These are phyloP conservation scores for Carex littledalei DNA, from an alignment of 176 grass and related monocot species.

Conservation along the genomic window DNA sequence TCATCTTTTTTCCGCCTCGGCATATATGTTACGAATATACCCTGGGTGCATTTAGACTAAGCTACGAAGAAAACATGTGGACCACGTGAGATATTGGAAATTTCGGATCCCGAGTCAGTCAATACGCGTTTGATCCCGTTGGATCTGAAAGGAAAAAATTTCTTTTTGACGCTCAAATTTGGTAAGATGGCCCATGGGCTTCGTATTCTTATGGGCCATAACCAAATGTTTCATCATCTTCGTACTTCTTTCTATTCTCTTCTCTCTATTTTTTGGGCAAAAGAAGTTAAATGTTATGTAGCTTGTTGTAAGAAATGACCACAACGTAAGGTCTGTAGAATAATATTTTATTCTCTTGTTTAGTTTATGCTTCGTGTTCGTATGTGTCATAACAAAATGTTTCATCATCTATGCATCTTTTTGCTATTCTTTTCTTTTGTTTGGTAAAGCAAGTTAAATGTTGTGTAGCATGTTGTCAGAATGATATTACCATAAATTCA, in stretches of 20 bases:
- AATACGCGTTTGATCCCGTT: background rate
- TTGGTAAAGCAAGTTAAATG: too few species aligned
- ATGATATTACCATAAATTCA: too few species aligned
- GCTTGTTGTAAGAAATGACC: too few species aligned
- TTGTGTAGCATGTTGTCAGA: too few species aligned
- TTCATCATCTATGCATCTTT: background rate
- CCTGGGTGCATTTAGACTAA: background rate
- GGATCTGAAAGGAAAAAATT: background rate
- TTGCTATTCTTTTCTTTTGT: too few species aligned
- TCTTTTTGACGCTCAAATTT: background rate
- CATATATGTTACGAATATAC: background rate
- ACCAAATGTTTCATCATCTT: background rate
- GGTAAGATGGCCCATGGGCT: background rate
- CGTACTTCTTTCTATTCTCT: background rate
- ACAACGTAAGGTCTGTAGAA: too few species aligned
- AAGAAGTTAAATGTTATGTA: too few species aligned
- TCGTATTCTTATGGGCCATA: background rate
- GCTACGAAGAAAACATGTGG: background rate
- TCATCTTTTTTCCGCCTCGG: too few species aligned
- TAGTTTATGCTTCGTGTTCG: background rate
- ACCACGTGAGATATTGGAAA: slow-evolving; percentile 2
- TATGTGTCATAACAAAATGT: background rate
- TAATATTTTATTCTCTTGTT: too few species aligned
- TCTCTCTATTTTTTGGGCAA: too few species aligned
- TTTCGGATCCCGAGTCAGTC: background rate